phyloP scores from a whole-genome alignment of 1,139 yeast species.

The Williopsis jadinii region DNA sequence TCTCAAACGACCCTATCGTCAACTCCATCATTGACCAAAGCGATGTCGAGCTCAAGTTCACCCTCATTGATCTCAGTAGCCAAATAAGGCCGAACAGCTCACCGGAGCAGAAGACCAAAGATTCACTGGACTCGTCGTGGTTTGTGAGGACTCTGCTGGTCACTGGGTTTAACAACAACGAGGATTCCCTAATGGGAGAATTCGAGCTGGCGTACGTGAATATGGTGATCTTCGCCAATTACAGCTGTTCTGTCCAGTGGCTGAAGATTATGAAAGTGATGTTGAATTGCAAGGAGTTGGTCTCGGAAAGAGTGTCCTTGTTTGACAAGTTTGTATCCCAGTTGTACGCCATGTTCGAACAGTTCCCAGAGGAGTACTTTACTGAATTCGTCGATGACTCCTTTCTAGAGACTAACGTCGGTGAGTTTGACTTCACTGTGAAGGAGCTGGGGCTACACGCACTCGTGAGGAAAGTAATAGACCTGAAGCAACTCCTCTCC shows the following conservation, averaged over 20 bases:
- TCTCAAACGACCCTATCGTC: slow-evolving; percentile 23
- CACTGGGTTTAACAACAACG: slow-evolving; percentile 17
- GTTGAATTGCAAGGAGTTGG: slow-evolving; percentile 22
- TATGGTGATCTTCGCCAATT: slow-evolving; percentile 35
- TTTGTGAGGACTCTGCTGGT: slow-evolving; percentile 27
- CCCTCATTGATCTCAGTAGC: slow-evolving; percentile 30
- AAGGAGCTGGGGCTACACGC: slow-evolving; percentile 12
- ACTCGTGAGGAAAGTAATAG: slow-evolving; percentile 10
- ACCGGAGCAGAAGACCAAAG: slow-evolving; percentile 29
- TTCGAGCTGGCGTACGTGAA: slow-evolving; percentile 33
- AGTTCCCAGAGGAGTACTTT: slow-evolving; percentile 32
- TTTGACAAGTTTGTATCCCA: slow-evolving; percentile 23
- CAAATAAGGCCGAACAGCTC: slow-evolving; percentile 29
- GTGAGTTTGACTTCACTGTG: slow-evolving; percentile 18
- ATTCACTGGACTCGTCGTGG: slow-evolving; percentile 38
- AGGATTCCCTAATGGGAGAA: slow-evolving; percentile 30
- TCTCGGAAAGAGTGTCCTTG: slow-evolving; percentile 11
- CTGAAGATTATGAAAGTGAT: slow-evolving; percentile 31
- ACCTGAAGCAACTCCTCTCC: slow-evolving; percentile 12
- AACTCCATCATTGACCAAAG: slow-evolving; percentile 27
- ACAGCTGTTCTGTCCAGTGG: slow-evolving; percentile 41
- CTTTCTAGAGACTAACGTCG: slow-evolving; percentile 11
- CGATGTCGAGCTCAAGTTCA: slow-evolving; percentile 27
- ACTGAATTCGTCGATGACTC: slow-evolving; percentile 24
- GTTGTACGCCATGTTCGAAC: slow-evolving; percentile 25